A percentile compares a stretch with the other conserved stretches of the same genome.
Evolutionary conservation across 176 grass and related monocot genomes (phyloP).

Genomic region (Cymbopogon citratus): DNA sequence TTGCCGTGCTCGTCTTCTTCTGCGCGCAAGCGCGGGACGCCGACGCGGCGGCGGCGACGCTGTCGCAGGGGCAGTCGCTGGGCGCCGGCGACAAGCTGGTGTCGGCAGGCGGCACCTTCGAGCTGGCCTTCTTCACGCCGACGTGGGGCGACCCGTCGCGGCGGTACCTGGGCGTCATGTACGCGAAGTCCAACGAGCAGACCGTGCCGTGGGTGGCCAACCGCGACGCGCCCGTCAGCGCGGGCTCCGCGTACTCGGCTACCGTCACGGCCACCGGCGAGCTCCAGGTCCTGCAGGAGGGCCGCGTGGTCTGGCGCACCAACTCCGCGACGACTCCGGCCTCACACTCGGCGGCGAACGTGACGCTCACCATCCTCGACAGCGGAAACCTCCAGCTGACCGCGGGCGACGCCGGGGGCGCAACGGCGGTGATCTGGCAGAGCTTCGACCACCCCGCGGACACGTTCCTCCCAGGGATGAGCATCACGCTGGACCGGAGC

Average conservation of each 20-base stretch:
- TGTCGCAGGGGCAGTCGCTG: conserved; percentile 39
- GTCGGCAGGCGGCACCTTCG: conserved; percentile 39
- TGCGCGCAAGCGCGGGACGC: background rate
- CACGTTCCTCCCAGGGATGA: conserved; percentile 71
- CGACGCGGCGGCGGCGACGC: background rate
- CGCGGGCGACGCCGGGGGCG: background rate
- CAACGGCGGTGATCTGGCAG: conserved; percentile 29
- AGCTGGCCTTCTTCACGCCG: conserved; percentile 46
- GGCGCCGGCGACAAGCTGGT: conserved; percentile 17
- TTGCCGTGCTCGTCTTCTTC: background rate
- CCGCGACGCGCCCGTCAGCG: conserved; percentile 39
- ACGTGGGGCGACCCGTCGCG: conserved; percentile 15
- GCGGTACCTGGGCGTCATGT: conserved; percentile 54
- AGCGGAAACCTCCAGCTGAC: conserved; percentile 39
- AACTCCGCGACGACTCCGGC: background rate
- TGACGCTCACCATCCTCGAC: conserved; percentile 18
- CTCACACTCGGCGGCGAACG: background rate
- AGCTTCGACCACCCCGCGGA: conserved; percentile 57
- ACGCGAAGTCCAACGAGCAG: conserved; percentile 20
- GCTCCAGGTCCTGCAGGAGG: conserved; percentile 33
- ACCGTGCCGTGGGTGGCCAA: conserved; percentile 69
- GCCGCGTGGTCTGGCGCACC: conserved; percentile 38
- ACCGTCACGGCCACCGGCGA: conserved; percentile 36
- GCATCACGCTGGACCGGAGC: conserved; percentile 23
- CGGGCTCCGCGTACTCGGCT: conserved; percentile 16